These are phyloP conservation scores for Pichia kudriavzevii DNA, from an alignment of 1,139 yeast species.

Conservation along the genomic window DNA sequence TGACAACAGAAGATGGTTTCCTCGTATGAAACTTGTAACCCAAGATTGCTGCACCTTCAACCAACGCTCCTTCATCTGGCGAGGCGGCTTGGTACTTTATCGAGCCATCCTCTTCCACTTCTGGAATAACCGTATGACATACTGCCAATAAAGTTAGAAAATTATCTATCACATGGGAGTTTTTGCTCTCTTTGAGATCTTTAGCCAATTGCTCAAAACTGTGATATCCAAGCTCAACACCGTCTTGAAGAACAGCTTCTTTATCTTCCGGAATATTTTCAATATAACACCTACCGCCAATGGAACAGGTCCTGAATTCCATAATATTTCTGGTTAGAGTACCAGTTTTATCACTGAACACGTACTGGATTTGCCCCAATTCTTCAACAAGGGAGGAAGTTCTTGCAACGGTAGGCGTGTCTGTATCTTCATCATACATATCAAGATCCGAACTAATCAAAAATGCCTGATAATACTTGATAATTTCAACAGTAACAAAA, in stretches of 20 bases:
- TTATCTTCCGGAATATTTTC: slow-evolving; percentile 89
- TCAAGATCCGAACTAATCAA: slow-evolving; percentile 93
- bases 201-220: slow-evolving; percentile 58
- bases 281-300: slow-evolving; percentile 87
- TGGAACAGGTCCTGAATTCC: slow-evolving; percentile 93
- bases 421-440: slow-evolving; percentile 79
- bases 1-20: slow-evolving; percentile 74
- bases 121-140: slow-evolving; percentile 98
- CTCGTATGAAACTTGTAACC: slow-evolving; percentile 83
- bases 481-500: slow-evolving; percentile 91
- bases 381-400: slow-evolving; percentile 95
- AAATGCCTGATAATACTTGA: slow-evolving; percentile 90
- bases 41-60: slow-evolving; percentile 86
- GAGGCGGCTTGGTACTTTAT: slow-evolving; percentile 97
- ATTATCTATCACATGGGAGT: slow-evolving; percentile 55
- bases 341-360: slow-evolving; percentile 95
- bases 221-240: slow-evolving; percentile 74
- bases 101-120: slow-evolving; percentile 52
- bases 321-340: slow-evolving; percentile 90
- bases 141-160: slow-evolving; percentile 81
- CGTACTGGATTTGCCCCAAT: slow-evolving; percentile 90
- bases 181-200: slow-evolving; percentile 31
- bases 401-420: slow-evolving; percentile 91
- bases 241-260: slow-evolving; percentile 62
- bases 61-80: slow-evolving; percentile 98